Base-by-base conservation (phyloP, 1,284 basidiomycete genomes). In the Mrakiaceae sp. region DNA sequence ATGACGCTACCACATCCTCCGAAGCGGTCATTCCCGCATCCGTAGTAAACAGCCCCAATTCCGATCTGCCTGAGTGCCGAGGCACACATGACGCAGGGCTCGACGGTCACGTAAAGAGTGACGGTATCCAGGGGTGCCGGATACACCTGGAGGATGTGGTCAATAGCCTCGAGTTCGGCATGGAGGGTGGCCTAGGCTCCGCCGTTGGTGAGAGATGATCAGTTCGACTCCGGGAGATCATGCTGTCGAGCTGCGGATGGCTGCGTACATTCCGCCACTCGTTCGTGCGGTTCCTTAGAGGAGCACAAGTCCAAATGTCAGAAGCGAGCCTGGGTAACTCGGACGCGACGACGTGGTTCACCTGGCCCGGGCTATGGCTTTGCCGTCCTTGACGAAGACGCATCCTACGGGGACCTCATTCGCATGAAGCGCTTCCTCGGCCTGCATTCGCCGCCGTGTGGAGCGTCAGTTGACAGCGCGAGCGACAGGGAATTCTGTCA, bases 71-170 rank as follows among this genome's bases (percentile, higher is more conserved):
- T 83, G 57, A 98, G 81, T 5, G 95, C 96, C 43, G 89, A 90
- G 4, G 93, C 91, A 70, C 96, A 99, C 96, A 99, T 98, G 73
- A 98, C 91, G 76, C 96, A 99, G 0, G 96, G 96, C 77, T 99
- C 96, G 62, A 99, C 94, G 0, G 96, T 98, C 63, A 98, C 96
- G 74, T 98, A 99, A 16, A 98, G 84, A 2, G 85, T 90, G 39
- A 91, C 94, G 11, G 83, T 80, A 1, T 81, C 81, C 53, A 98
- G 82, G 3, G 90, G 87, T 76, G 60, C 73, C 57, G 70, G 80
- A 74, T 74, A 70, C 71, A 85, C 80, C 0, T 85, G 81, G 11
- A 98, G 79, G 68, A 99, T 92, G 70, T 82, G 80, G 74, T 96
- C 92, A 70, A 98, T 94, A 0, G 96, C 95, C 76, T 98, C 96